Evolutionary conservation across 495 filamentous ascomycete species (phyloP).

Genomic region (Lasiosphaeria ovina): DNA sequence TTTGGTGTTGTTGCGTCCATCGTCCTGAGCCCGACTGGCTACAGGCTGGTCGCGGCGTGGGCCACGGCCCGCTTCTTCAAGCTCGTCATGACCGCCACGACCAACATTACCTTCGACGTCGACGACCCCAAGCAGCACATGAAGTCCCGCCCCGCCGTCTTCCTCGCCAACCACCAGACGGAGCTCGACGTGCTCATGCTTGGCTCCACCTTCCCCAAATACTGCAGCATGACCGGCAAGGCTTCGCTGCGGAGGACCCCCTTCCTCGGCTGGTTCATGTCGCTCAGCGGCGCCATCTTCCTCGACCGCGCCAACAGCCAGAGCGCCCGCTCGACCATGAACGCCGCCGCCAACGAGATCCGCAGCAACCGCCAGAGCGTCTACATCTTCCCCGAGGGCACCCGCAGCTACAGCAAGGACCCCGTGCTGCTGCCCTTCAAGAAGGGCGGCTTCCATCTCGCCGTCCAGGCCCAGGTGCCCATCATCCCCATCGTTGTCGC

Average conservation of each 20-base stretch:
- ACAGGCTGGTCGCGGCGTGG: slow-evolving; percentile 80
- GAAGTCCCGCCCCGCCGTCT: slow-evolving; percentile 75
- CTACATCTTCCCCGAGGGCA: slow-evolving; percentile 94
- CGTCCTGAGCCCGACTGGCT: slow-evolving; percentile 65
- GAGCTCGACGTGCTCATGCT: slow-evolving; percentile 94
- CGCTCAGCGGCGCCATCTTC: slow-evolving; percentile 84
- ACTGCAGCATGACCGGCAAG: slow-evolving; percentile 94
- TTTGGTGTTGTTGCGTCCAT: slow-evolving; percentile 80
- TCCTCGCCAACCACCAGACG: slow-evolving; percentile 90
- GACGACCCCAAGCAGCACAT: slow-evolving; percentile 65
- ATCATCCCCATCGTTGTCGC: slow-evolving; percentile 84
- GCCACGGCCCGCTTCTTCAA: slow-evolving; percentile 78
- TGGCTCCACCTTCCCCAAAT: slow-evolving; percentile 79
- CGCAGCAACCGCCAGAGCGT: slow-evolving; percentile 73
- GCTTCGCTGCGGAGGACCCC: slow-evolving; percentile 75
- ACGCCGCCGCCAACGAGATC: slow-evolving; percentile 78
- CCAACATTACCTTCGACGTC: slow-evolving; percentile 77
- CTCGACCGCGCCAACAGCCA: slow-evolving; percentile 83
- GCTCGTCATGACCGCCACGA: slow-evolving; percentile 69
- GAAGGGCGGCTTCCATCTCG: slow-evolving; percentile 96
- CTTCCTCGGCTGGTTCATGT: slow-evolving; percentile 96
- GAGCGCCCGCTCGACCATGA: slow-evolving; percentile 82
- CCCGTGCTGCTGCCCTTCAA: slow-evolving; percentile 88
- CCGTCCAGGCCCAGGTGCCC: slow-evolving; percentile 88
- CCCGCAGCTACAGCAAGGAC: slow-evolving; percentile 79